Conservation (phyloP, 441 rosid species). For the Eruca vesicaria region DNA sequence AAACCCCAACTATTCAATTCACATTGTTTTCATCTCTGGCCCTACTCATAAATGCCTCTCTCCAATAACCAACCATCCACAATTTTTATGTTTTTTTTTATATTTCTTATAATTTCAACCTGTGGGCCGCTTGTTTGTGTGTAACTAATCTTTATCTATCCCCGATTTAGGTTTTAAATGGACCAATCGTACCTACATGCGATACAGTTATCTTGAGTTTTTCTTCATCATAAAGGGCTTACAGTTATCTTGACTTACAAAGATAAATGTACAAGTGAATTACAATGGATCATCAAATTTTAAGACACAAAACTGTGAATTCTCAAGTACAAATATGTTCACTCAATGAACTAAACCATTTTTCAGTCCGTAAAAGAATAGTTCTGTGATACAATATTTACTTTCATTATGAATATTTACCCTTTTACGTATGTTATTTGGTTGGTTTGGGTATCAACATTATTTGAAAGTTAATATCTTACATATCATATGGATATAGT, state of each 20-base stretch:
- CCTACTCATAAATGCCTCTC: slow-evolving; percentile 10
- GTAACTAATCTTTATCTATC: background rate
- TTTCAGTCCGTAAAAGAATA: too few relatives aligned
- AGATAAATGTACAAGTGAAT: background rate
- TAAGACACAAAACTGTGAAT: background rate
- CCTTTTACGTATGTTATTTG: too few relatives aligned
- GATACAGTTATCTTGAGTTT: background rate
- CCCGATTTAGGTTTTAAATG: background rate
- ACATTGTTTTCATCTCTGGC: slow-evolving; percentile 4
- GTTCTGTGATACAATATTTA: too few relatives aligned
- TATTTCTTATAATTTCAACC: background rate
- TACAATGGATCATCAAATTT: background rate
- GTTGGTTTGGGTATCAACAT: too few relatives aligned
- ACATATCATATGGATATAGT: too few relatives aligned
- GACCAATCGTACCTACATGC: background rate
- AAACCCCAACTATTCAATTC: background rate
- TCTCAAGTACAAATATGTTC: background rate
- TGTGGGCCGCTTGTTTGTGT: background rate
- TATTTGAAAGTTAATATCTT: too few relatives aligned
- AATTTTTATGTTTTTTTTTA: background rate
- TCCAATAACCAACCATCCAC: slow-evolving; percentile 1
- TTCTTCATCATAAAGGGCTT: too few relatives aligned
- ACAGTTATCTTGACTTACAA: background rate
- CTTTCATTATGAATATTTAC: too few relatives aligned
- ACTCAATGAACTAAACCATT: background rate